Conservation (phyloP, 345 rosid genomes). For the Dimocarpus longan region DNA sequence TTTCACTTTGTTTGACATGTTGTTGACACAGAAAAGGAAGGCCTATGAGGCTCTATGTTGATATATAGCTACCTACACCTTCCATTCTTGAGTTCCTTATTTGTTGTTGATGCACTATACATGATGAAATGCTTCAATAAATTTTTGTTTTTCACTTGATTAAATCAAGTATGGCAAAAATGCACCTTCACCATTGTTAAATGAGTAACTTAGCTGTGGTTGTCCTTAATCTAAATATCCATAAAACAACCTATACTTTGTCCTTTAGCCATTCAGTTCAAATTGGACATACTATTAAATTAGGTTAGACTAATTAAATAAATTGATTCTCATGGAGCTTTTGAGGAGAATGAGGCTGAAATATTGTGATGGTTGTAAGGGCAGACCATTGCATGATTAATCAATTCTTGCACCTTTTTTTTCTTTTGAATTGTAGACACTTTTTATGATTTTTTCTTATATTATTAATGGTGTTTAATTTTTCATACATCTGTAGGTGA, state of each 20-base stretch:
- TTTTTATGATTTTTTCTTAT: neutral
- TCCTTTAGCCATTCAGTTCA: constrained; percentile 1
- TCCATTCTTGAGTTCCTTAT: neutral
- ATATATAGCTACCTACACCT: neutral
- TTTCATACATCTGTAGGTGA: constrained; percentile 55
- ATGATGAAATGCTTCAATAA: neutral
- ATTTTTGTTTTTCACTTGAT: too few relatives aligned
- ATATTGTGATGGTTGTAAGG: neutral
- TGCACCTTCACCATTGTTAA: neutral
- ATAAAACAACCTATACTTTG: neutral
- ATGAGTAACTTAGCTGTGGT: neutral
- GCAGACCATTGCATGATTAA: neutral
- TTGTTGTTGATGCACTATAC: neutral
- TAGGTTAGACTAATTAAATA: constrained; percentile 3
- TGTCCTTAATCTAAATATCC: neutral
- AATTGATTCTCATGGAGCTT: neutral
- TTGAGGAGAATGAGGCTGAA: neutral
- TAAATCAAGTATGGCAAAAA: neutral
- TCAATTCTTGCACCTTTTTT: constrained; percentile 8
- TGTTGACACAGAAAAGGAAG: neutral
- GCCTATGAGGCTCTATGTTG: neutral
- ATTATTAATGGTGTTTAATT: constrained; percentile 5
- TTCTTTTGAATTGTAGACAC: neutral
- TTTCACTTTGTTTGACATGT: neutral
- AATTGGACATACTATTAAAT: neutral